These are phyloP conservation scores for Backusella macrospora DNA, from an alignment of 192 early-diverging fungal species.

Conservation along the genomic window DNA sequence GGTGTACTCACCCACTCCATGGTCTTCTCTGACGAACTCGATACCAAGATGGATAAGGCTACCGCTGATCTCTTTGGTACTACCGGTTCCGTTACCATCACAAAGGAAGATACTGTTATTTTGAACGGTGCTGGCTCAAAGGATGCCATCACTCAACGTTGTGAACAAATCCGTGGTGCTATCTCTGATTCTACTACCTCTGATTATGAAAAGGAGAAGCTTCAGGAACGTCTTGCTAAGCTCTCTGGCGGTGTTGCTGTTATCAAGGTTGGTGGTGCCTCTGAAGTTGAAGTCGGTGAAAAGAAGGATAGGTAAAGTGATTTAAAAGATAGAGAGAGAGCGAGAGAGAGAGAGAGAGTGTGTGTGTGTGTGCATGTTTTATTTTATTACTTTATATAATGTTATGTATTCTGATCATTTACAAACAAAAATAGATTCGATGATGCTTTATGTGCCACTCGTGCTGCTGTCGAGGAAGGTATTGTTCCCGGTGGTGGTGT, in stretches of 20 bases:
- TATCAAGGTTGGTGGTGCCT: slow-evolving; percentile 97
- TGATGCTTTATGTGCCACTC: slow-evolving; percentile 97
- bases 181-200: slow-evolving; percentile 81
- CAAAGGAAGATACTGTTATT: slow-evolving; percentile 99
- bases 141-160: slow-evolving; percentile 87
- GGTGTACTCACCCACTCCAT: slow-evolving; percentile 95
- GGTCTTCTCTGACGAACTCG: slow-evolving; percentile 97
- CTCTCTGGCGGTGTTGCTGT: slow-evolving; percentile 98
- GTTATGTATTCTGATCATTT: too few relatives aligned
- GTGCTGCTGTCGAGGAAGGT: slow-evolving; percentile 99
- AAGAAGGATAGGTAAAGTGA: slow-evolving; percentile 87
- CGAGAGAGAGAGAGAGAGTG: background rate
- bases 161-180: slow-evolving; percentile 95
- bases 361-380: background rate
- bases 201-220: slow-evolving; percentile 99
- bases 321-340: background rate
- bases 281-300: slow-evolving; percentile 99
- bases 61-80: slow-evolving; percentile 90
- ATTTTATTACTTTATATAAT: background rate
- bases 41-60: slow-evolving; percentile 95
- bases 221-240: slow-evolving; percentile 99
- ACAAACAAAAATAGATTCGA: slow-evolving; percentile 91
- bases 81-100: slow-evolving; percentile 86
- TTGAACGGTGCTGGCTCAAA: slow-evolving; percentile 94
- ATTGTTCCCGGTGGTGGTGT: slow-evolving; percentile 99